These are phyloP conservation scores for Fusarium xyrophilum DNA, from an alignment of 2,329 filamentous ascomycete species.

Conservation along the genomic window DNA sequence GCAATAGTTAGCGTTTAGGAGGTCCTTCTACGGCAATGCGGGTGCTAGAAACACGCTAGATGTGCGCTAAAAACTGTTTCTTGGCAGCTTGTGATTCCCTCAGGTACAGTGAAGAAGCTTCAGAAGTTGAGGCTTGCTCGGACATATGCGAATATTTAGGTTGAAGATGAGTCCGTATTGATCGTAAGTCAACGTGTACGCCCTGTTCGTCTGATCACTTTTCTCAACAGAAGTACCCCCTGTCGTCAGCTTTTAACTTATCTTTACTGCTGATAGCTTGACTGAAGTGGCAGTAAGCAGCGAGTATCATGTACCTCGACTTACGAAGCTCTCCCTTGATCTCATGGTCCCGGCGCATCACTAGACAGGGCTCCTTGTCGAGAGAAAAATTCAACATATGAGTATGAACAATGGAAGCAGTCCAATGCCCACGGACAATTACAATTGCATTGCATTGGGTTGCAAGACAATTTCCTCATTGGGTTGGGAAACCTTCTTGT, in stretches of 20 bases:
- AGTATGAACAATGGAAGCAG: background rate
- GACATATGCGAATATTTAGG: slow-evolving; percentile 5
- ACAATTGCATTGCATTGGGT: background rate
- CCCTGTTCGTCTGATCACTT: background rate
- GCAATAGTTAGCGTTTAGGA: slow-evolving; percentile 10
- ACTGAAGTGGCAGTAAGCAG: background rate
- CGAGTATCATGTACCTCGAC: slow-evolving; percentile 18
- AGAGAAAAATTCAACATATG: slow-evolving; percentile 1
- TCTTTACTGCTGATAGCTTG: background rate
- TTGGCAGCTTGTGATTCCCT: slow-evolving; percentile 21
- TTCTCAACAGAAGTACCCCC: background rate
- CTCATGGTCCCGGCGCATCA: slow-evolving; percentile 15
- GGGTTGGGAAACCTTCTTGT: background rate
- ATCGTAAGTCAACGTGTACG: background rate
- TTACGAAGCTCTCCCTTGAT: slow-evolving; percentile 24
- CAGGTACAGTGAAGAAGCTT: slow-evolving; percentile 1
- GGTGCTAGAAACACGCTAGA: slow-evolving; percentile 34
- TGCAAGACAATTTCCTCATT: background rate
- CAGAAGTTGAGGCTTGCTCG: background rate
- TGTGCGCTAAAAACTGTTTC: slow-evolving; percentile 25
- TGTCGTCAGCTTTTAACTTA: background rate
- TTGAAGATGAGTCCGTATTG: background rate
- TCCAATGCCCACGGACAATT: background rate
- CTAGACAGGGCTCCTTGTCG: slow-evolving; percentile 25
- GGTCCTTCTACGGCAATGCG: slow-evolving; percentile 14